phyloP scores from a whole-genome alignment of 352 stramenopile genomes.

The Pythium phragmitis region DNA sequence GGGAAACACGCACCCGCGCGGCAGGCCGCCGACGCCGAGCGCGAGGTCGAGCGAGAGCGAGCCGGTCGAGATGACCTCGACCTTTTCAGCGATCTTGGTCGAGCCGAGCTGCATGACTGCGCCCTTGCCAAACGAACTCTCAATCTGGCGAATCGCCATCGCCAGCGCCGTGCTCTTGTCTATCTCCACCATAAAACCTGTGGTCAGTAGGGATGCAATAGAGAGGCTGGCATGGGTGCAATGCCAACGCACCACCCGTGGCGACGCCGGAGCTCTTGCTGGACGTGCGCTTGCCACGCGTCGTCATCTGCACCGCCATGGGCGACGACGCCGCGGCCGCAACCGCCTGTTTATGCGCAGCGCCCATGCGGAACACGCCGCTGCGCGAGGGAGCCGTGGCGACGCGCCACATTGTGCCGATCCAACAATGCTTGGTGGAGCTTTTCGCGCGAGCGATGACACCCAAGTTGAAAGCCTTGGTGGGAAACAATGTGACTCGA shows the following conservation, averaged over 20 bases:
- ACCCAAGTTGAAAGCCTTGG: constrained; percentile 25
- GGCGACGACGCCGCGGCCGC: not conserved
- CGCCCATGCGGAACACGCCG: not conserved
- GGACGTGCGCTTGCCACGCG: constrained; percentile 27
- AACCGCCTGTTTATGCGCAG: constrained; percentile 11
- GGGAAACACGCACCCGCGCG: constrained; percentile 70
- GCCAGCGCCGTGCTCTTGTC: constrained; percentile 88
- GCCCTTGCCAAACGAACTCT: constrained; percentile 96
- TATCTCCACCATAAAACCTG: constrained; percentile 14
- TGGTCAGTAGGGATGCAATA: not conserved
- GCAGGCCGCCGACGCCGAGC: constrained; percentile 92
- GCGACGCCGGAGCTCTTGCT: constrained; percentile 18
- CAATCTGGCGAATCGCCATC: constrained; percentile 95
- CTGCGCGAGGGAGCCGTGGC: constrained; percentile 9
- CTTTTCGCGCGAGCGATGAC: constrained; percentile 22
- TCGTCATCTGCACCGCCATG: not conserved
- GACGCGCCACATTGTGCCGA: constrained; percentile 17
- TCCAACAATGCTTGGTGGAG: constrained; percentile 4
- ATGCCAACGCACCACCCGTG: constrained; percentile 10
- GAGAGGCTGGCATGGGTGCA: not conserved
- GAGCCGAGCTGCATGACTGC: constrained; percentile 96
- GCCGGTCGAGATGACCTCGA: constrained; percentile 94
- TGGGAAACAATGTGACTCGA: constrained; percentile 23
- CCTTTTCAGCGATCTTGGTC: constrained; percentile 83
- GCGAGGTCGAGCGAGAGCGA: constrained; percentile 93